Evolutionary conservation across 2,329 filamentous ascomycete genomes (phyloP), one percentile per base, ranked within the genome.

Genomic region (Alternaria dauci): DNA sequence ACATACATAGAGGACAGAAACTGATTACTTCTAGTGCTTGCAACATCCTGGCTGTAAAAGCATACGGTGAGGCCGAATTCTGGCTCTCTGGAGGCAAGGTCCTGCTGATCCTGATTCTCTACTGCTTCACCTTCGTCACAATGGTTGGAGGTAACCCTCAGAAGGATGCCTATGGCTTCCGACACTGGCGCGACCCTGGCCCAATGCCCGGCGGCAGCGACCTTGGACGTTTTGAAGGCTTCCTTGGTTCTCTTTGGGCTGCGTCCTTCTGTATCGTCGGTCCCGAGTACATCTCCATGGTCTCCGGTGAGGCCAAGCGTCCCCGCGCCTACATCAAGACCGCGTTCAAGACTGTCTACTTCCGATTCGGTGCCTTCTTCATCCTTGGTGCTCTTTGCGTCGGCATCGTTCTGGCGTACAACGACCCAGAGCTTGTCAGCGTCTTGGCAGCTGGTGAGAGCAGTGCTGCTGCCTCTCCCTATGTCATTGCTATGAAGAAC

Each of bases 361-460:
- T 73, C 67, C 79, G 82, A 52, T 81, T 83, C 52, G 79, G 77
- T 36, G 69, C 80, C 64, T 83, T 83, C 74, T 83, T 83, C 71
- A 80, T 83, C 56, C 73, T 80, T 2, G 80, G 80, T 20, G 80
- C 81, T 7, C 71, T 84, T 16, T 80, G 77, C 60, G 77, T 81
- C 12, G 81, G 82, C 26, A 79, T 83, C 30, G 75, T 81, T 30
- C 62, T 80, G 23, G 90, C 90, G 0, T 87, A 89, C 62, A 87
- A 93, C 65, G 87, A 94, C 52, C 81, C 92, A 8, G 91, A 91
- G 12, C 91, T 91, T 56, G 81, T 92, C 38, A 89, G 85, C 0
- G 74, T 78, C 9, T 67, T 78, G 38, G 63, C 52, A 8, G 66
- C 71, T 36, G 70, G 63, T 25, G 66, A 70, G 25, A 76, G 71